Percentiles rank a stretch among this genome's conserved stretches.
phyloP scores from a whole-genome alignment of 108 stramenopile species.

The Fragilaria radians region DNA sequence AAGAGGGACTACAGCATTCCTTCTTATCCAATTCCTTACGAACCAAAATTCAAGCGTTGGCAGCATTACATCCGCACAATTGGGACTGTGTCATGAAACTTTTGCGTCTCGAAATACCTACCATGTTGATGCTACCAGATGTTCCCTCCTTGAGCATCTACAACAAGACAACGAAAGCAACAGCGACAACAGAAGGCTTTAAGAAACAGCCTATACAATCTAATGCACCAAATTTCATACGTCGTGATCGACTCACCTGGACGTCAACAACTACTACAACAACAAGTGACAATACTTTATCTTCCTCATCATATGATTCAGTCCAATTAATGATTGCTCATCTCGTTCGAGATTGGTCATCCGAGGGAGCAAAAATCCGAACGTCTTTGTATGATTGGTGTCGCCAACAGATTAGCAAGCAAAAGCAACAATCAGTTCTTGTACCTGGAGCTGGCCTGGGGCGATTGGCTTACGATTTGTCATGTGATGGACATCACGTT shows the following conservation, averaged over 20 bases:
- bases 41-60: background rate
- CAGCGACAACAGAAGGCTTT: constrained; percentile 2
- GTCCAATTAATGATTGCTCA: constrained; percentile 62
- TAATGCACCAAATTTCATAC: background rate
- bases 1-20: background rate
- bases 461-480: constrained; percentile 69
- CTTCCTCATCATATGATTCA: constrained; percentile 44
- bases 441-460: constrained; percentile 79
- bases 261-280: constrained; percentile 4
- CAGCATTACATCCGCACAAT: background rate
- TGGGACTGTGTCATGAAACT: background rate
- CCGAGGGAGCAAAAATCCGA: constrained; percentile 33
- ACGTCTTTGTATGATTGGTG: constrained; percentile 60
- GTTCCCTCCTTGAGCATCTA: background rate
- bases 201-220: too few species aligned
- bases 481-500: constrained; percentile 26
- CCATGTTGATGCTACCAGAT: background rate
- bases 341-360: constrained; percentile 71
- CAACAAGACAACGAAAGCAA: constrained; percentile 4
- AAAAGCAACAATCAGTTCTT: constrained; percentile 27
- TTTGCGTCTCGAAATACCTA: background rate
- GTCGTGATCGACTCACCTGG: background rate
- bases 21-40: background rate
- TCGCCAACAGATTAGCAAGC: constrained; percentile 23
- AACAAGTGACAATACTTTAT: background rate